phyloP scores from a whole-genome alignment of 2,329 filamentous ascomycete species.

The Aphanoascus verrucosus region DNA sequence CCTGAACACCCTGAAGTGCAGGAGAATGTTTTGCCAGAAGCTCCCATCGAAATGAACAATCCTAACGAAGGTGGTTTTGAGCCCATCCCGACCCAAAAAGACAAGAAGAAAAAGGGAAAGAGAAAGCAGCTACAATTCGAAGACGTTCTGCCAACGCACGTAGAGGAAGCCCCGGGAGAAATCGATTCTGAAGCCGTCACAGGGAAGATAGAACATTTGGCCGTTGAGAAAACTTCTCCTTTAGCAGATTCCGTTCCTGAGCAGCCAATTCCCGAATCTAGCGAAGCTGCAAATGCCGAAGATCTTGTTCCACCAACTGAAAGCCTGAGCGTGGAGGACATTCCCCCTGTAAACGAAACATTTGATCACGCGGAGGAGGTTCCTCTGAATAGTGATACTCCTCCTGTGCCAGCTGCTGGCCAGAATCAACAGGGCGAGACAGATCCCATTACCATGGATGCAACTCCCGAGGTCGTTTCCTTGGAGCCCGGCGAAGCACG shows the following conservation, averaged over 20 bases:
- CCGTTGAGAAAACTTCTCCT: not conserved
- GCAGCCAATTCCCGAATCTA: not conserved
- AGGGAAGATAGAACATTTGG: not conserved
- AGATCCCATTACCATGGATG: not conserved
- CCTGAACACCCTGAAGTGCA: not conserved
- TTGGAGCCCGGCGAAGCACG: not conserved
- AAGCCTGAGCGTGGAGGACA: not conserved
- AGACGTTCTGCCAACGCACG: not conserved
- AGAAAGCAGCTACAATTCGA: not conserved
- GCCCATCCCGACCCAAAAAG: not conserved
- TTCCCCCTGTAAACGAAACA: not conserved
- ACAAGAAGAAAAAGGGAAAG: slow-evolving; percentile 3
- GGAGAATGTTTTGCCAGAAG: not conserved
- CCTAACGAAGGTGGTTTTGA: not conserved
- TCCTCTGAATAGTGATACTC: not conserved
- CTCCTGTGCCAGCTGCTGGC: not conserved
- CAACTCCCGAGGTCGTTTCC: not conserved
- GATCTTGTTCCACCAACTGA: not conserved
- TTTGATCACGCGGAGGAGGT: not conserved
- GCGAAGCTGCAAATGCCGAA: not conserved
- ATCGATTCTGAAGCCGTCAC: not conserved
- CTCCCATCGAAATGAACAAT: not conserved
- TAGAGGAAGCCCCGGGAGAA: not conserved
- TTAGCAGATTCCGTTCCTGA: not conserved
- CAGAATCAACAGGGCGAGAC: not conserved